These are phyloP conservation scores for Dalbergia cochinchinensis DNA, from an alignment of 306 rosid species.

Conservation along the genomic window DNA sequence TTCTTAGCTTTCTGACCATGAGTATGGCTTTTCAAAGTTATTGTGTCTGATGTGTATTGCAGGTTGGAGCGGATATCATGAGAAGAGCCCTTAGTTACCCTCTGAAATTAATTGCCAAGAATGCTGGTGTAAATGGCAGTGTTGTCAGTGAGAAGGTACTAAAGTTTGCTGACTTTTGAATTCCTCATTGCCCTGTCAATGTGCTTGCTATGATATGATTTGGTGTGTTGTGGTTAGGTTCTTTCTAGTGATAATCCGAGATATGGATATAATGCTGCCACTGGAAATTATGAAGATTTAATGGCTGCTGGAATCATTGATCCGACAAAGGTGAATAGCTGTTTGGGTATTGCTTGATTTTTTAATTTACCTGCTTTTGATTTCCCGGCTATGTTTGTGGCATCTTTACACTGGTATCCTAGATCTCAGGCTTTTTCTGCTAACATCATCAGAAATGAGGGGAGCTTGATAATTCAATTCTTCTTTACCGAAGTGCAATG, in stretches of 20 bases:
- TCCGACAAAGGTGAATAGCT: slow-evolving; percentile 85
- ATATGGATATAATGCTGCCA: slow-evolving; percentile 96
- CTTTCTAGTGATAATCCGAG: slow-evolving; percentile 75
- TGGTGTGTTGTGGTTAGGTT: slow-evolving; percentile 58
- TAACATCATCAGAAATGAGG: neutral
- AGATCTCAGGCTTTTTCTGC: neutral
- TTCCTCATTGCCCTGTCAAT: neutral
- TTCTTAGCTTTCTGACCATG: neutral
- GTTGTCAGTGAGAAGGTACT: slow-evolving; percentile 98
- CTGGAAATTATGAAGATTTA: slow-evolving; percentile 94
- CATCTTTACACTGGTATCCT: neutral
- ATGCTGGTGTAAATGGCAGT: slow-evolving; percentile 99
- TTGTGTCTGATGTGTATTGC: slow-evolving; percentile 24
- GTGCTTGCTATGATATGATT: slow-evolving; percentile 23
- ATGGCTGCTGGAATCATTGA: slow-evolving; percentile 99
- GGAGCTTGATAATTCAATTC: no score
- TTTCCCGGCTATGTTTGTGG: neutral
- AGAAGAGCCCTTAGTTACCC: slow-evolving; percentile 96
- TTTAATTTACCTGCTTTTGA: slow-evolving; percentile 7
- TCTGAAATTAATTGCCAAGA: slow-evolving; percentile 92
- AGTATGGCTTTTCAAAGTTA: neutral
- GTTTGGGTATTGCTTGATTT: neutral
- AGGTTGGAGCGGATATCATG: slow-evolving; percentile 99
- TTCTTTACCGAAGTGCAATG: neutral
- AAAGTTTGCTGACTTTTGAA: neutral